Conservation (phyloP, 768 basidiomycete species). For the Suillus subluteus region DNA sequence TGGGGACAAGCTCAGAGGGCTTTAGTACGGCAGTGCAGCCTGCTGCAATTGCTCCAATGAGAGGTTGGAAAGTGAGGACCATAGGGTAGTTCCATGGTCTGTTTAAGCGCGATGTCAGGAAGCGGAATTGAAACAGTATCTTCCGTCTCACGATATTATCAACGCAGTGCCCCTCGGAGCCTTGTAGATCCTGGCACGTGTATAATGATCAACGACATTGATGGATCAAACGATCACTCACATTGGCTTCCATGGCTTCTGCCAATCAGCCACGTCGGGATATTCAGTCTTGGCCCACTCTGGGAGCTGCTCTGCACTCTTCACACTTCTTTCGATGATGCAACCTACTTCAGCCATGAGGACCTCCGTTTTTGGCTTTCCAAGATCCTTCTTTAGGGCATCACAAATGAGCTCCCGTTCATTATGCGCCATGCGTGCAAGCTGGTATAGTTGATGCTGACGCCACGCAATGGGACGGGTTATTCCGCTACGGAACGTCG, state of each 20-base stretch:
- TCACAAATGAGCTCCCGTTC: conserved; percentile 56
- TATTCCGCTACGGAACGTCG: conserved; percentile 53
- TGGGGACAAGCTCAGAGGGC: conserved; percentile 59
- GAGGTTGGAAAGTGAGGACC: conserved; percentile 55
- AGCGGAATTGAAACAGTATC: background rate
- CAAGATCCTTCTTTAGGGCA: conserved; percentile 49
- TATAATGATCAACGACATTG: background rate
- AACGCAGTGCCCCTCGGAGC: conserved; percentile 65
- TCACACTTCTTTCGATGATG: conserved; percentile 45
- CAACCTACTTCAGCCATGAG: conserved; percentile 48
- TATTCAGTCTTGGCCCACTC: conserved; percentile 58
- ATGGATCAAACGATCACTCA: conserved; percentile 14
- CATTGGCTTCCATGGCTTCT: conserved; percentile 55
- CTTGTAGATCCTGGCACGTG: conserved; percentile 41
- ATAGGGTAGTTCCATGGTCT: conserved; percentile 77
- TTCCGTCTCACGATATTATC: conserved; percentile 56
- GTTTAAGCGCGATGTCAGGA: background rate
- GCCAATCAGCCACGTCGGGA: conserved; percentile 41
- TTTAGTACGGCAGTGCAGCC: conserved; percentile 72
- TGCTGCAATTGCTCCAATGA: conserved; percentile 73
- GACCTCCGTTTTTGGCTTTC: conserved; percentile 43
- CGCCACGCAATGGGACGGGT: conserved; percentile 62
- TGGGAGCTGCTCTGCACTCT: conserved; percentile 52
- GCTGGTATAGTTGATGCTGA: conserved; percentile 63
- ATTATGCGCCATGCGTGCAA: conserved; percentile 65